A percentile compares a stretch with the other conserved stretches of the same genome.
Conservation (phyloP, 208 protist genomes). For the Trichomonas tenax region DNA sequence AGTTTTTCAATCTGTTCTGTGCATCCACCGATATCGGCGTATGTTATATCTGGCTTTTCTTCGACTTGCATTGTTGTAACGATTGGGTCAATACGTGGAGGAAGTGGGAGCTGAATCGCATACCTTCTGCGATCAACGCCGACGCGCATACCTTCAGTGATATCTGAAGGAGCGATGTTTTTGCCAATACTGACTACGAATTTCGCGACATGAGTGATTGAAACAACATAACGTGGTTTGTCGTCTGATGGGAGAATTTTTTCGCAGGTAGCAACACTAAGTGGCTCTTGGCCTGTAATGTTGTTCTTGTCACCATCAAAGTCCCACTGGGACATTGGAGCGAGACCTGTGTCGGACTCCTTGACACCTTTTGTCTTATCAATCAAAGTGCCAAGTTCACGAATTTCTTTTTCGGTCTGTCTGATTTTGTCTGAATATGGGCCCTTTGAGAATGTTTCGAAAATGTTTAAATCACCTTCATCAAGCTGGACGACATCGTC, state of each 20-base stretch:
- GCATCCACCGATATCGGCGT: slow-evolving; percentile 97
- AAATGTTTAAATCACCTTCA: neutral
- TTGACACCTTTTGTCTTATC: neutral
- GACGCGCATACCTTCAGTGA: slow-evolving; percentile 96
- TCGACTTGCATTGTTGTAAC: slow-evolving; percentile 99
- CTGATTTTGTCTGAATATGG: neutral
- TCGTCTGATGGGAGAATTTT: neutral
- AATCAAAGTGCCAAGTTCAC: neutral
- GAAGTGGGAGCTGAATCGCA: slow-evolving; percentile 97
- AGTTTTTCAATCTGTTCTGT: slow-evolving; percentile 98
- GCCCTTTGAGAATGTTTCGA: neutral
- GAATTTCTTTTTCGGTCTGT: neutral
- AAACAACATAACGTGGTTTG: slow-evolving; percentile 14
- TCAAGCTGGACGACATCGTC: neutral
- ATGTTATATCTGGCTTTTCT: slow-evolving; percentile 94
- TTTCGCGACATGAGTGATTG: slow-evolving; percentile 71
- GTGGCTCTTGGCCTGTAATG: neutral
- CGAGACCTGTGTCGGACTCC: slow-evolving; percentile 82
- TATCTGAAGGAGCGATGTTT: slow-evolving; percentile 89
- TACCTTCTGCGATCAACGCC: slow-evolving; percentile 88
- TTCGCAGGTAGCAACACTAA: slow-evolving; percentile 19
- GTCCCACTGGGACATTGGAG: slow-evolving; percentile 91
- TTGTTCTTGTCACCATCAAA: slow-evolving; percentile 67
- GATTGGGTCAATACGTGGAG: slow-evolving; percentile 96
- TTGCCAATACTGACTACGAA: slow-evolving; percentile 98